Base-by-base conservation (phyloP, 805 yeast genomes). In the Saturnispora besseyi region DNA sequence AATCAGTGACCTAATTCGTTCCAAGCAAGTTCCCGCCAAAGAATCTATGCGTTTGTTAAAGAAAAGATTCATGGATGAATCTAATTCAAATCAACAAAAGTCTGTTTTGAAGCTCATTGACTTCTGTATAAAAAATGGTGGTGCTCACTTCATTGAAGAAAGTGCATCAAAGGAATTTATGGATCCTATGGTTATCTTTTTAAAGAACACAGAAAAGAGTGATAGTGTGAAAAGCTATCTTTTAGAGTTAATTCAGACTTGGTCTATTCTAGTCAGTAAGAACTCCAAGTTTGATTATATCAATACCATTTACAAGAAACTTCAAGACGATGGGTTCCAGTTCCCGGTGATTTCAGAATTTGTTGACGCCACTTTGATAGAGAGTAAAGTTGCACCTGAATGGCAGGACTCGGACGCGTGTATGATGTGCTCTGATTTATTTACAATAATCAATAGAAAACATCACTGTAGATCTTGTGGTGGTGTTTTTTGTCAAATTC, bases 391-490 rank as follows among this genome's bases (percentile, higher is more conserved):
- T 4, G 97, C 99, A 2, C 98, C 99, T 0, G 97, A 89, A 58
- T 93, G 99, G 99, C 82, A 86, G 22, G 99, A 93, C 61, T 84
- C 90, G 10, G 96, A 88, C 58, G 87, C 87, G 3, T 93, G 99
- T 66, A 90, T 93, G 97, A 80, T 87, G 49, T 88, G 97, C 57
- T 88, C 95, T 46, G 79, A 74, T 40, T 69, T 82, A 13, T 93
- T 93, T 62, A 73, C 93, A 1, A 76, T 91, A 62, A 70, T 90
- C 53, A 89, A 87, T 63, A 76, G 99, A 61, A 89, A 91, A 63
- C 99, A 93, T 65, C 99, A 93, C 67, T 93, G 99, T 66, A 76
- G 99, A 48, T 84, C 95, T 47, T 93, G 99, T 68, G 99, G 99
- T 24, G 97, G 97, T 3, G 96, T 88, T 0, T 91, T 76, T 62